These are phyloP conservation scores for Colletotrichum liriopes DNA, from an alignment of 2,329 filamentous ascomycete species.

Conservation along the genomic window DNA sequence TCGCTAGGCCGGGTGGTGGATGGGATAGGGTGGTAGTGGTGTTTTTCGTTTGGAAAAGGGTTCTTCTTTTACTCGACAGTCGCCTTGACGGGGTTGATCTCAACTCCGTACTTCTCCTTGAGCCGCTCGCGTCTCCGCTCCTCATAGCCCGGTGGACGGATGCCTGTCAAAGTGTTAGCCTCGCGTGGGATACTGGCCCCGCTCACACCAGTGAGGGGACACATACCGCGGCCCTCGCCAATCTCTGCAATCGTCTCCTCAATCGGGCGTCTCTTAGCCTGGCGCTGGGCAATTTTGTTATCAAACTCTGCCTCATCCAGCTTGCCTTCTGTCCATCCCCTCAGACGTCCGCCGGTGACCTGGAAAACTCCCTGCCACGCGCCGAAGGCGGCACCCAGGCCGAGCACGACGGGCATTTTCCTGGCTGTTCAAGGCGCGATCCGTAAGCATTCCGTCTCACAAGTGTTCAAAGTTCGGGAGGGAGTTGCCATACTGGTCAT, in stretches of 20 bases:
- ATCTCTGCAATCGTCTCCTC: slow-evolving; percentile 86
- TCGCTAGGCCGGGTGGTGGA: slow-evolving; percentile 23
- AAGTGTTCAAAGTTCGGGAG: slow-evolving; percentile 10
- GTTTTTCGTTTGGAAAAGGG: slow-evolving; percentile 1
- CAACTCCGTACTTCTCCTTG: slow-evolving; percentile 89
- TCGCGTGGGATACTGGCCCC: not conserved
- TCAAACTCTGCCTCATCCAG: slow-evolving; percentile 79
- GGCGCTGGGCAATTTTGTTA: slow-evolving; percentile 81
- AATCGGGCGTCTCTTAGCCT: slow-evolving; percentile 80
- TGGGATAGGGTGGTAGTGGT: slow-evolving; percentile 13
- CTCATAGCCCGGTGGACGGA: slow-evolving; percentile 85
- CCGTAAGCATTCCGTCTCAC: slow-evolving; percentile 29
- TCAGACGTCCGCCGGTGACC: slow-evolving; percentile 76
- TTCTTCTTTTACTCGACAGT: slow-evolving; percentile 57
- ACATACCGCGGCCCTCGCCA: slow-evolving; percentile 88
- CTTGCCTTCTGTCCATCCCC: slow-evolving; percentile 58
- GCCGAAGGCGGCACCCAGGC: slow-evolving; percentile 73
- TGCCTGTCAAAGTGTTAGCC: slow-evolving; percentile 68
- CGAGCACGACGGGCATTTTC: slow-evolving; percentile 79
- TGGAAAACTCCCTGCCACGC: slow-evolving; percentile 75
- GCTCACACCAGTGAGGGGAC: not conserved
- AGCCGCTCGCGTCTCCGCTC: slow-evolving; percentile 86
- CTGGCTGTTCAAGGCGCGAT: slow-evolving; percentile 47
- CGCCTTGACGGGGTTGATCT: slow-evolving; percentile 78
- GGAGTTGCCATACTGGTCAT: slow-evolving; percentile 73